Base-by-base conservation (phyloP, 148 eudicot species). In the Cornus suecica region DNA sequence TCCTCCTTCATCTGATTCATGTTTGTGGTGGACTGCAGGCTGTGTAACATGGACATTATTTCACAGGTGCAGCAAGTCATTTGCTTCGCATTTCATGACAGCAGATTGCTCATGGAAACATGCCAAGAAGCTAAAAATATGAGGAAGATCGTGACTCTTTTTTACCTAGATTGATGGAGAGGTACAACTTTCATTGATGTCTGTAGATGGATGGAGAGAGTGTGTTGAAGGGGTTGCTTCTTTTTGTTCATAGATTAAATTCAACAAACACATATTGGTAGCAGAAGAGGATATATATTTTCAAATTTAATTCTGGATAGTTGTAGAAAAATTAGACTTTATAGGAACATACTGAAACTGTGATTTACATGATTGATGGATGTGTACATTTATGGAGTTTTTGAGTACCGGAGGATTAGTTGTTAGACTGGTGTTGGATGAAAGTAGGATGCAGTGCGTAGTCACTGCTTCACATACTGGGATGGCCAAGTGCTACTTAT, bases 81-180 rank as follows among this genome's bases (percentile, higher is more conserved):
- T 61, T 95, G 99, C 76, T 95, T 95, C 75, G 98, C 99, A 8
- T 95, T 95, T 76, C 99, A 95, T 80, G 99, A 95, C 68, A 95
- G 99, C 80, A 85, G 81, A 72, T 80, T 95, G 85, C 90, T 95
- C 31, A 95, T 95, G 99, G 99, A 95, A 85, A 95, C 99, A 10
- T 95, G 98, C 79, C 98, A 92, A 85, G 99, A 95, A 83, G 99
- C 99, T 0, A 95, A 93, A 84, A 91, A 93, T 76, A 90, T 95
- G 30, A 81, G 99, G 68, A 95, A 92, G 92, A 95, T 95, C 14
- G 98, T 95, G 31, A 92, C 99, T 22, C 97, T 95, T 54, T 95
- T 95, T 77, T 95, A 95, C 79, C 78, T 95, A 68, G 99, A 95
- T 70, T 94, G 79, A 90, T 66, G 71, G 67, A 30, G 22, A 58